Conservation (phyloP, 148 eudicot genomes). For the Linanthus parryae region DNA sequence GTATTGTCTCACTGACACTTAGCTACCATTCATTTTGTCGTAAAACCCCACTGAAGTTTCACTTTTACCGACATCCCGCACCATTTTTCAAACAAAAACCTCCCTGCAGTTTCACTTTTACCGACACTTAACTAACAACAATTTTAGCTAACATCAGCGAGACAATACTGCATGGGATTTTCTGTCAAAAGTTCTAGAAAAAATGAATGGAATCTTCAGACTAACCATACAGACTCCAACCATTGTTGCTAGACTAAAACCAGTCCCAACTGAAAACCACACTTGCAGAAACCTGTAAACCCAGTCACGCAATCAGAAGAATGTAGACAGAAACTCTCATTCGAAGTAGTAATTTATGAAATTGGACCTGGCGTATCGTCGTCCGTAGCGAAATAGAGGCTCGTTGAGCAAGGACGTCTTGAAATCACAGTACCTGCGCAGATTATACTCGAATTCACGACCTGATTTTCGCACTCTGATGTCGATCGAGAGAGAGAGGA, state of each 20-base stretch:
- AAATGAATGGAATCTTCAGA: background rate
- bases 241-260: conserved; percentile 61
- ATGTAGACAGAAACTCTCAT: background rate
- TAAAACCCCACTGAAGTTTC: no score
- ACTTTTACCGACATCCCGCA: no score
- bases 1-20: no score
- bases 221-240: conserved; percentile 65
- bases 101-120: no score
- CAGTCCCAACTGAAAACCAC: conserved; percentile 80
- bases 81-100: no score
- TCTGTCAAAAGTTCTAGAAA: background rate
- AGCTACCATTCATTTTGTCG: no score
- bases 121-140: no score
- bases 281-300: conserved; percentile 50
- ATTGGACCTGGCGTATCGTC: conserved; percentile 51
- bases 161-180: background rate
- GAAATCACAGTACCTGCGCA: conserved; percentile 67
- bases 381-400: conserved; percentile 53
- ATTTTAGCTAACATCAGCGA: no score
- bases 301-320: background rate
- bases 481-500: background rate
- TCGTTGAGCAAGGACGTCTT: conserved; percentile 51
- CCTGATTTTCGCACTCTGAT: background rate
- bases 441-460: background rate
- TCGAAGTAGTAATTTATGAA: background rate